Base-by-base conservation (phyloP, 768 basidiomycete genomes). In the Kockovaella imperatae region DNA sequence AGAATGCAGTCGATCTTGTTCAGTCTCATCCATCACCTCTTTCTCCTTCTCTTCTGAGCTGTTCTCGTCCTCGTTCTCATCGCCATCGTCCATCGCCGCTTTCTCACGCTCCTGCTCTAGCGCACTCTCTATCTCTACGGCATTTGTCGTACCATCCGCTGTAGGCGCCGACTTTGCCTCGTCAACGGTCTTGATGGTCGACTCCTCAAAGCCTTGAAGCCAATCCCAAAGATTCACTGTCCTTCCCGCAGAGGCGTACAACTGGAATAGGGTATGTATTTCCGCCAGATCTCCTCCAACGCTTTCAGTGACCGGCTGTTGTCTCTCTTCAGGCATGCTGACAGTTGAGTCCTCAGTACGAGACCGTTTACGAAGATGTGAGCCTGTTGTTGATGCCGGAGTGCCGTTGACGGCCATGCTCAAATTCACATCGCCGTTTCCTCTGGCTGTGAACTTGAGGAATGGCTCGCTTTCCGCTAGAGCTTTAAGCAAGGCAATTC, bases 191-290 rank as follows among this genome's bases (percentile, higher is more conserved):
- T 35, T 42, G 28, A n/a, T n/a, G n/a, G n/a, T n/a, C n/a, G n/a
- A n/a, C n/a, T 30, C 36, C 15, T 54, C 39, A 51, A 60, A 67
- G 1, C 57, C 64, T 36, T 63, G 57, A 4, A 67, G 48, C 64
- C 64, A 67, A 30, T 67, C 64, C 61, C 61, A 67, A 7, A 67
- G 59, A 45, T 67, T 67, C 32, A 67, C 57, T 15, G 43, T 54
- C 44, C 52, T 50, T 2, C 64, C 64, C 4, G 64, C 54, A 10
- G 47, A 50, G 41, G 40, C 46, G 59, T 59, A 67, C 17, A 67
- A 32, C 13, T 54, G 49, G 40, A 58, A 67, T 10, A 67, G 48
- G 20, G 42, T 52, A 34, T 60, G 44, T 17, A 67, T 35, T 32
- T 67, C 62, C 30, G 53, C 49, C 31, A 61, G 36, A 32, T 59